Conservation (phyloP, 1,284 basidiomycete species). For the Mrakiaceae sp. region DNA sequence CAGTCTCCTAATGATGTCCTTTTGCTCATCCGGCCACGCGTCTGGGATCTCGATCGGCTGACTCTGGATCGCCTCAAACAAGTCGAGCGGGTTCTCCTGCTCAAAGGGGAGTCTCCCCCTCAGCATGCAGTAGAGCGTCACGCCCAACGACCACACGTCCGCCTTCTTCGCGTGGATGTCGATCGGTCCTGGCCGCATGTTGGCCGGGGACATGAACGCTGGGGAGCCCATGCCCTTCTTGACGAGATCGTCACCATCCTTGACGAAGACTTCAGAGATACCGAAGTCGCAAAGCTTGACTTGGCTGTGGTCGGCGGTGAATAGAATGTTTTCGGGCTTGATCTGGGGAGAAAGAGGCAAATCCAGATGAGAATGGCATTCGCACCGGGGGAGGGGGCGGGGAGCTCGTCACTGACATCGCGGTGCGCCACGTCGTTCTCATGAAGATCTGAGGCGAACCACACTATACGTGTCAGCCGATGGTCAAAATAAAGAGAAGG, state of each 20-base stretch:
- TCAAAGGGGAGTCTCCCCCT: slow-evolving; percentile 43
- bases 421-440: slow-evolving; percentile 42
- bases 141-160: slow-evolving; percentile 34
- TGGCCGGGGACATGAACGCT: slow-evolving; percentile 44
- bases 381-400: background rate
- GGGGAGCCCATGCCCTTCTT: slow-evolving; percentile 41
- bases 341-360: slow-evolving; percentile 24
- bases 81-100: slow-evolving; percentile 37
- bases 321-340: slow-evolving; percentile 45
- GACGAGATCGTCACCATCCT: slow-evolving; percentile 36
- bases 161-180: slow-evolving; percentile 39
- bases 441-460: slow-evolving; percentile 34
- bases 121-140: slow-evolving; percentile 45
- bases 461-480: slow-evolving; percentile 23
- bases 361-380: background rate
- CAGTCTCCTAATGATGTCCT: slow-evolving; percentile 32
- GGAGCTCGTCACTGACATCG: slow-evolving; percentile 28
- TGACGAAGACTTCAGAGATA: slow-evolving; percentile 43
- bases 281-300: slow-evolving; percentile 49
- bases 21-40: slow-evolving; percentile 29
- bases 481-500: background rate
- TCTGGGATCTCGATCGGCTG: slow-evolving; percentile 33
- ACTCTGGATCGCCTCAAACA: slow-evolving; percentile 40
- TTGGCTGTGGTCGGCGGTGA: slow-evolving; percentile 36
- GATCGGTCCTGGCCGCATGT: slow-evolving; percentile 10